phyloP scores from a whole-genome alignment of 768 basidiomycete genomes.

The Trametes villosa region DNA sequence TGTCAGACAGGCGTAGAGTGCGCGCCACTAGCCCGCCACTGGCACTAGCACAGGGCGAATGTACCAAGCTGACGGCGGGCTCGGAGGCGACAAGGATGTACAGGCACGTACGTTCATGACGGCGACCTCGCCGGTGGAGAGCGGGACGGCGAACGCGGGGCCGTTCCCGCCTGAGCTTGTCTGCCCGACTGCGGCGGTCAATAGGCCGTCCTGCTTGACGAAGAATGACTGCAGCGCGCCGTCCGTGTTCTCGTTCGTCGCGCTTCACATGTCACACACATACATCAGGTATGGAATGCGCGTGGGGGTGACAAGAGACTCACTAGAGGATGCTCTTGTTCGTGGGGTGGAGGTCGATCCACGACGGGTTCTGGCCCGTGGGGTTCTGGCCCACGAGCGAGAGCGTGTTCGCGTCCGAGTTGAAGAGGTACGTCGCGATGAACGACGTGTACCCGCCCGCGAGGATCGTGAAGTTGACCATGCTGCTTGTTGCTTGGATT shows the following conservation, averaged over 20 bases:
- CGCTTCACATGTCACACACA: slow-evolving; percentile 41
- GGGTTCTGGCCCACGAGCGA: slow-evolving; percentile 51
- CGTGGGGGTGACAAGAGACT: slow-evolving; percentile 26
- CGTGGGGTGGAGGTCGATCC: slow-evolving; percentile 61
- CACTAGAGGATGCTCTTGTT: slow-evolving; percentile 67
- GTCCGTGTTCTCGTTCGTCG: slow-evolving; percentile 55
- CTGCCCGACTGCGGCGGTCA: slow-evolving; percentile 51
- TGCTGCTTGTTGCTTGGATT: slow-evolving; percentile 28
- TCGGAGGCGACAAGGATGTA: neutral
- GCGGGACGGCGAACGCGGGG: slow-evolving; percentile 55
- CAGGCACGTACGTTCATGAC: slow-evolving; percentile 55
- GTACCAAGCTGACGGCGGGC: too few species aligned
- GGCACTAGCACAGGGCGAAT: too few species aligned
- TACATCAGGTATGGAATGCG: neutral
- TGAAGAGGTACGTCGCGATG: slow-evolving; percentile 67
- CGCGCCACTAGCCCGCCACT: too few species aligned
- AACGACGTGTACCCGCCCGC: slow-evolving; percentile 67
- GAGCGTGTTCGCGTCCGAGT: slow-evolving; percentile 51
- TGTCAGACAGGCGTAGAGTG: too few species aligned
- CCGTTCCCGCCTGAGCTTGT: slow-evolving; percentile 52
- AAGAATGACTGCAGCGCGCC: slow-evolving; percentile 61
- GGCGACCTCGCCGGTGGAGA: slow-evolving; percentile 60
- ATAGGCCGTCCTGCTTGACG: slow-evolving; percentile 46
- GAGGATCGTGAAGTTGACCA: slow-evolving; percentile 72
- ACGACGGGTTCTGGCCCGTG: slow-evolving; percentile 58